phyloP scores from a whole-genome alignment of 2,329 filamentous ascomycete genomes.

The Ascosphaera apis region DNA sequence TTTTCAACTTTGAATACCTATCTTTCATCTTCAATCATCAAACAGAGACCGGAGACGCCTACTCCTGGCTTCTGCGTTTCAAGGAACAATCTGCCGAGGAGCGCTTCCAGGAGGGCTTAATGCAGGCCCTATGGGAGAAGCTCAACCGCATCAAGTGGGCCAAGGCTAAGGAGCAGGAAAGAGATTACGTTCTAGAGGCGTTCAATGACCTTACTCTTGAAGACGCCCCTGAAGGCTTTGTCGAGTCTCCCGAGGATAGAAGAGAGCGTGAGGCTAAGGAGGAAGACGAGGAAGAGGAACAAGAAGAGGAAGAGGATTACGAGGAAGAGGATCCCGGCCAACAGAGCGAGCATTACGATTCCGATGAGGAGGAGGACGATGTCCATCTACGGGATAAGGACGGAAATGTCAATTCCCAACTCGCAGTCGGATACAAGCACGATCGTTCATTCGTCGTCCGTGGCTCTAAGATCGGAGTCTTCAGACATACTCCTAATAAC shows the following conservation, averaged over 20 bases:
- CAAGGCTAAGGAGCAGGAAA: slow-evolving; percentile 77
- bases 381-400: slow-evolving; percentile 44
- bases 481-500: slow-evolving; percentile 87
- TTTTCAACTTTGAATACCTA: slow-evolving; percentile 98
- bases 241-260: no score
- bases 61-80: slow-evolving; percentile 89
- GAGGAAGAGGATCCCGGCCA: slow-evolving; percentile 40
- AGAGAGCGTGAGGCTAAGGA: no score
- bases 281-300: slow-evolving; percentile 30
- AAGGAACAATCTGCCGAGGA: slow-evolving; percentile 61
- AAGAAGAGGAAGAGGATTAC: slow-evolving; percentile 38
- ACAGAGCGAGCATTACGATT: slow-evolving; percentile 50
- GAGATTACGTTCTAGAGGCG: slow-evolving; percentile 82
- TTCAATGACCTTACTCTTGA: slow-evolving; percentile 92
- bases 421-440: slow-evolving; percentile 91
- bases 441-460: slow-evolving; percentile 93
- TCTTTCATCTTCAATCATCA: slow-evolving; percentile 99
- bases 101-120: slow-evolving; percentile 75
- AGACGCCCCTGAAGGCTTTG: slow-evolving; percentile 38
- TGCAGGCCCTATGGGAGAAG: slow-evolving; percentile 94
- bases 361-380: slow-evolving; percentile 61
- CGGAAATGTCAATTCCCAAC: slow-evolving; percentile 71
- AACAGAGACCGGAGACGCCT: slow-evolving; percentile 63
- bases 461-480: slow-evolving; percentile 94
- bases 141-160: slow-evolving; percentile 84